These are phyloP conservation scores for Eucalyptus cladocalyx DNA, from an alignment of 345 rosid genomes.

Conservation along the genomic window DNA sequence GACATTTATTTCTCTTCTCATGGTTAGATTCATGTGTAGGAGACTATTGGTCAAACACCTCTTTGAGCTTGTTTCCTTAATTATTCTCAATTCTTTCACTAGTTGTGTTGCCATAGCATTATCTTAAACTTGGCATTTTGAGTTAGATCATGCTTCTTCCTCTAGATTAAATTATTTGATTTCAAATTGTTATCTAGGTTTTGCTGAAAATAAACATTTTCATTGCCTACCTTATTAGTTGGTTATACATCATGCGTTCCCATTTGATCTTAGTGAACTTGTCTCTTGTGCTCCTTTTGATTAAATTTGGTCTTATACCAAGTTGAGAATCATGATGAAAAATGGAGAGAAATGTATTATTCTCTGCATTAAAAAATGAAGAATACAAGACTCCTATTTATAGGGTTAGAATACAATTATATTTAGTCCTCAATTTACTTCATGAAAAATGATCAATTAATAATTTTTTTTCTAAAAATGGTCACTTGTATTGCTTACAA, in stretches of 20 bases:
- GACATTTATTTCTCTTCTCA: neutral
- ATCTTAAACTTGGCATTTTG: neutral
- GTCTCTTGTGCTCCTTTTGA: neutral
- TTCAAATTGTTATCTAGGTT: neutral
- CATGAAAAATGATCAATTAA: no score
- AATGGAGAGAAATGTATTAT: neutral
- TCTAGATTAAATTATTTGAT: neutral
- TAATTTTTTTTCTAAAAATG: no score
- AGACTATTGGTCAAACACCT: neutral
- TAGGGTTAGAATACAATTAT: neutral
- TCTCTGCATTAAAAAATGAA: neutral
- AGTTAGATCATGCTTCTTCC: neutral
- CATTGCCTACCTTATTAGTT: neutral
- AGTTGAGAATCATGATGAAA: neutral
- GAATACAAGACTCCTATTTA: neutral
- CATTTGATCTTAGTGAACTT: neutral
- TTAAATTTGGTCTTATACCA: neutral
- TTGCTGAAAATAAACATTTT: neutral
- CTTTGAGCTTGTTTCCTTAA: neutral
- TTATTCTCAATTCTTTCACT: neutral
- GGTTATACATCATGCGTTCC: neutral
- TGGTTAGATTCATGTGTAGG: neutral
- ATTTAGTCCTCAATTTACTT: neutral
- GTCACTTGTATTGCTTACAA: neutral
- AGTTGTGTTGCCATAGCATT: neutral